phyloP scores from a whole-genome alignment of 768 basidiomycete genomes.

The Mycena filopes region DNA sequence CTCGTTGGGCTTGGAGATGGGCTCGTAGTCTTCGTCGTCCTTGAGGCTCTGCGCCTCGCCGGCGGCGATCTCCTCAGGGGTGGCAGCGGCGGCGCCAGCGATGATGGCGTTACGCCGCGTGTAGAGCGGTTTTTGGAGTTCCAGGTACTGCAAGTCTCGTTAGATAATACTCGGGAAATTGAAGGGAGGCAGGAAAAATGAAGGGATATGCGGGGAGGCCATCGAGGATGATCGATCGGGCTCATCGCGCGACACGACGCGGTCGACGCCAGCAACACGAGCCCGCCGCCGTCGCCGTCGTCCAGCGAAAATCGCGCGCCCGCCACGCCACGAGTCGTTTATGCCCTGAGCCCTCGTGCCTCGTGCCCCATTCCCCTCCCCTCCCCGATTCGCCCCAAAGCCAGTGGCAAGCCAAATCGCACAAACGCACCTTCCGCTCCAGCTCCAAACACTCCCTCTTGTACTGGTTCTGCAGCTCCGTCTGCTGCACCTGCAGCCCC shows the following conservation, averaged over 20 bases:
- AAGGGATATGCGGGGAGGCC: too few species aligned
- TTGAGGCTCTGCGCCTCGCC: constrained; percentile 80
- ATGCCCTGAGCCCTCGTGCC: too few species aligned
- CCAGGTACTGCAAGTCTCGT: constrained; percentile 72
- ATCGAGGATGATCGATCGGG: too few species aligned
- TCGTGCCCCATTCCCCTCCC: neutral
- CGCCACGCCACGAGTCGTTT: too few species aligned
- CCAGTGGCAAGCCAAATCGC: constrained; percentile 11
- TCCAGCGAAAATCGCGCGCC: too few species aligned
- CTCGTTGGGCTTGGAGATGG: constrained; percentile 47
- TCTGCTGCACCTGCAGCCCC: constrained; percentile 92
- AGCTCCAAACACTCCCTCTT: constrained; percentile 95
- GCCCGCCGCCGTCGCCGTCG: too few species aligned
- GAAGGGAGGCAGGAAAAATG: too few species aligned
- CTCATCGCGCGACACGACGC: too few species aligned
- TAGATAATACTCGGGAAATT: neutral
- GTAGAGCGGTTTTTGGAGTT: constrained; percentile 85
- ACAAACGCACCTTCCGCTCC: constrained; percentile 89
- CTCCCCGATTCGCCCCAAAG: neutral
- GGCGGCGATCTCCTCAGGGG: constrained; percentile 82
- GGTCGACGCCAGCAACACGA: too few species aligned
- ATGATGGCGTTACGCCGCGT: constrained; percentile 88
- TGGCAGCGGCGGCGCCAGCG: constrained; percentile 77
- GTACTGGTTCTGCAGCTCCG: constrained; percentile 91
- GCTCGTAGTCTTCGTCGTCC: constrained; percentile 77